These are phyloP conservation scores for Ambrosia trifida DNA, from an alignment of 129 eudicot species.

Conservation along the genomic window DNA sequence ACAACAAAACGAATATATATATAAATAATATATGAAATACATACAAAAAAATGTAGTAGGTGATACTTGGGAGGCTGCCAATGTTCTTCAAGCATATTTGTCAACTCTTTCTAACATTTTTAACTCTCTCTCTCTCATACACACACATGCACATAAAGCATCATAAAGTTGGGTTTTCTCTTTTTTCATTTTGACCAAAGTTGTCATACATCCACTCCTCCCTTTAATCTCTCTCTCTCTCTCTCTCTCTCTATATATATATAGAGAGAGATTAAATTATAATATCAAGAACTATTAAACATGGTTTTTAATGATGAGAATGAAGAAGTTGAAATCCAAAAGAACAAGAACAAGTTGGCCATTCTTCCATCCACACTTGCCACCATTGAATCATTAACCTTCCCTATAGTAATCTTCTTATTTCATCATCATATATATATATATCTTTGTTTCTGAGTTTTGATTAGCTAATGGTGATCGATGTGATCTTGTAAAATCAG, in stretches of 20 bases:
- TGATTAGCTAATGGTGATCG: slow-evolving; percentile 6
- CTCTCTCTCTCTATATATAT: too few relatives aligned
- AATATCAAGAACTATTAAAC: slow-evolving; percentile 1
- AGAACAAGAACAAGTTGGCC: slow-evolving; percentile 17
- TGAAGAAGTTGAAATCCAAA: background rate
- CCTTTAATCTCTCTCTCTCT: slow-evolving; percentile 17
- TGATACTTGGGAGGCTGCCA: slow-evolving; percentile 27
- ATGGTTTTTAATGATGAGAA: slow-evolving; percentile 40
- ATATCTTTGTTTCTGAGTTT: background rate
- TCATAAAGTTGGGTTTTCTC: slow-evolving; percentile 35
- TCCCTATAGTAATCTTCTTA: slow-evolving; percentile 57
- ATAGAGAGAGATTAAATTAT: background rate
- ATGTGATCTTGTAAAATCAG: slow-evolving; percentile 30
- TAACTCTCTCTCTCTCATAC: slow-evolving; percentile 17
- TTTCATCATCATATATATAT: slow-evolving; percentile 5
- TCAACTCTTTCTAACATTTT: slow-evolving; percentile 32
- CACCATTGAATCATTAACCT: slow-evolving; percentile 62
- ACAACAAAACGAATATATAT: slow-evolving; percentile 22
- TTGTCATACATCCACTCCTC: slow-evolving; percentile 31
- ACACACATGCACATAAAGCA: slow-evolving; percentile 28
- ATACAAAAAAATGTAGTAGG: slow-evolving; percentile 30
- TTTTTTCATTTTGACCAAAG: slow-evolving; percentile 29
- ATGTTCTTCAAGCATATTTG: slow-evolving; percentile 33
- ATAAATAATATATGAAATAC: slow-evolving; percentile 20
- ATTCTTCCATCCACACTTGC: slow-evolving; percentile 61